These are phyloP conservation scores for Rosellinia necatrix DNA, from an alignment of 2,329 filamentous ascomycete species.

Conservation along the genomic window DNA sequence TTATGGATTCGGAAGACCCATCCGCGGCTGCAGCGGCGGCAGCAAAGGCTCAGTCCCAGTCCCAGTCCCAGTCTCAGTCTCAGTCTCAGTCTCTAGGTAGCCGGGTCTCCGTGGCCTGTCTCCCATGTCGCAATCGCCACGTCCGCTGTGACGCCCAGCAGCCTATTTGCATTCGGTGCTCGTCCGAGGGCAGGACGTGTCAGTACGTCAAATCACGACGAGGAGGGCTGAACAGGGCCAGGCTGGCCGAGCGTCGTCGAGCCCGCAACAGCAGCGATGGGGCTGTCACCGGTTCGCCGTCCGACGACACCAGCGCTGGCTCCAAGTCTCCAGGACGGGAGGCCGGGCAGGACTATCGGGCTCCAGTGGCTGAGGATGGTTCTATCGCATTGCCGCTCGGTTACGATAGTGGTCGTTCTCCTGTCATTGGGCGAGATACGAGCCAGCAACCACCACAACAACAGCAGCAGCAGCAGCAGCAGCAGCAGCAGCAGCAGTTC, in stretches of 20 bases:
- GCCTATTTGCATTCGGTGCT: constrained; percentile 25
- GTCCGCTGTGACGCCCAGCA: constrained; percentile 28
- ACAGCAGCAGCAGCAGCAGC: too few relatives aligned
- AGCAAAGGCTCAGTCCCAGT: too few relatives aligned
- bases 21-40: neutral
- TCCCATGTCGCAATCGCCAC: constrained; percentile 28
- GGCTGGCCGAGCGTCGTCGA: constrained; percentile 25
- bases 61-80: too few relatives aligned
- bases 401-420: neutral
- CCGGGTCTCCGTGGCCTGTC: constrained; percentile 28
- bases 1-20: constrained; percentile 18
- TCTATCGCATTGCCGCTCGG: neutral
- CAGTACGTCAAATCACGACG: constrained; percentile 31
- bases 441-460: too few relatives aligned
- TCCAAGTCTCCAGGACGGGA: constrained; percentile 3
- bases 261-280: constrained; percentile 2
- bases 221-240: constrained; percentile 25
- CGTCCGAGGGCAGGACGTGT: constrained; percentile 26
- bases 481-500: too few relatives aligned
- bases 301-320: constrained; percentile 17
- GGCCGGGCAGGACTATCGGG: neutral
- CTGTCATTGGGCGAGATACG: too few relatives aligned
- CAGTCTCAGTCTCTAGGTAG: too few relatives aligned
- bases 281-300: constrained; percentile 14
- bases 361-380: neutral